Base-by-base conservation (phyloP, 805 yeast species). In the Lipomyces sp. region DNA sequence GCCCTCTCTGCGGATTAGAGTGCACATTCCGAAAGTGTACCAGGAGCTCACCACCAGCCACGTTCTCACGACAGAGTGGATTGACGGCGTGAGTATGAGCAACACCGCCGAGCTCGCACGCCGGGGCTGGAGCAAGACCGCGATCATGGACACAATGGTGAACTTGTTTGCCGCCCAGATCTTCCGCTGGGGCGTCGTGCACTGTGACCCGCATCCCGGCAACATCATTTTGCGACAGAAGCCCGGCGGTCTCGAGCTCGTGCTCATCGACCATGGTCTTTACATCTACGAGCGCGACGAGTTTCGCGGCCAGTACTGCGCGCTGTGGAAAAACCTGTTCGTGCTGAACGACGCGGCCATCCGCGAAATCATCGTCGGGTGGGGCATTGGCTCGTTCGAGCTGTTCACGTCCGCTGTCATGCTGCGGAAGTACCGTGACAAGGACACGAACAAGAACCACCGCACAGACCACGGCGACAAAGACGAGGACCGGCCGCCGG, bases 171-270 rank as follows among this genome's bases (percentile, higher is more conserved):
- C 81, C 21, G 72, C 75, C 53, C 86, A 80, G 67, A 77, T 82
- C 16, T 84, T 82, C 64, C 67, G 72, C 28, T 83, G 83, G 77
- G 88, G 87, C 4, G 70, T 78, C 29, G 80, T 83, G 16, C 89
- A 83, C 63, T 78, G 86, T 46, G 90, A 83, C 62, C 86, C 91
- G 11, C 95, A 85, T 61, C 93, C 93, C 1, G 95, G 95, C 4
- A 86, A 85, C 63, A 66, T 86, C 57, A 63, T 86, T 48, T 79
- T 81, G 3, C 68, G 89, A 34, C 21, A 14, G 18, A 60, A 64
- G 26, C 46, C 54, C n/a, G 7, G 63, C 65, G 33, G 84, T 78
- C 45, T 39, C 19, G 57, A 62, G 34, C 47, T 57, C 26, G 88
- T 86, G 26, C 70, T 85, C 43, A 66, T 85, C 39, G 95, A 85